Percentiles rank a stretch among this genome's conserved stretches.
phyloP scores from a whole-genome alignment of 805 yeast species.

The Lachancea fermentati region DNA sequence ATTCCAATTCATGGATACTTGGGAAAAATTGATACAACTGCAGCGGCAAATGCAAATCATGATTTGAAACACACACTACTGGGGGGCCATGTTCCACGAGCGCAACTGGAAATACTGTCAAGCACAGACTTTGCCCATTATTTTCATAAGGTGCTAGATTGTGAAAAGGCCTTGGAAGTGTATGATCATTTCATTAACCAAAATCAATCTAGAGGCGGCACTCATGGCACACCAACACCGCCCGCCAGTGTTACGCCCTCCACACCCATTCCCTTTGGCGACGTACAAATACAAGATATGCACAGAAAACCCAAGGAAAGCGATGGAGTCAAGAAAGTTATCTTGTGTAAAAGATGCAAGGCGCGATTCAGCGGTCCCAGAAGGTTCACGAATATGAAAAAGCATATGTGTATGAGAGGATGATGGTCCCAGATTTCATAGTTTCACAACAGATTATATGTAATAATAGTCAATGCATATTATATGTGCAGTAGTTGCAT shows the following conservation, averaged over 20 bases:
- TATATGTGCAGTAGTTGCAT: too few species aligned
- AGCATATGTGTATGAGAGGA: constrained; percentile 10
- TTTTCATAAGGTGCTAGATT: constrained; percentile 26
- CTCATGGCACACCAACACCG: neutral
- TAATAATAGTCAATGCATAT: constrained; percentile 1
- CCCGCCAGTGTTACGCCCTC: neutral
- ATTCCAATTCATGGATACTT: constrained; percentile 28
- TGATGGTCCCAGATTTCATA: neutral
- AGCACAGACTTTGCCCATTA: constrained; percentile 31
- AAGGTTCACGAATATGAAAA: constrained; percentile 9
- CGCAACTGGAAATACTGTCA: constrained; percentile 29
- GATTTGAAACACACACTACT: constrained; percentile 28
- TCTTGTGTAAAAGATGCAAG: constrained; percentile 25
- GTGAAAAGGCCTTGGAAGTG: constrained; percentile 25
- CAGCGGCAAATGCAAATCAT: constrained; percentile 24
- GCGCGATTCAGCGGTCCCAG: constrained; percentile 22
- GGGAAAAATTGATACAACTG: constrained; percentile 21
- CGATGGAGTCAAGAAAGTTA: constrained; percentile 20
- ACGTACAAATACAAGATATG: constrained; percentile 1
- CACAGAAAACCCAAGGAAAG: neutral
- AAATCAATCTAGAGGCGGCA: neutral
- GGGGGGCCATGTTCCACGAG: constrained; percentile 31
- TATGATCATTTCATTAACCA: constrained; percentile 18
- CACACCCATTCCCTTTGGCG: constrained; percentile 1
- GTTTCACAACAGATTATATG: neutral